A percentile compares a stretch with the other conserved stretches of the same genome.
Evolutionary conservation across 202 grass and related monocot species (phyloP).

Genomic region (Setaria italica): DNA sequence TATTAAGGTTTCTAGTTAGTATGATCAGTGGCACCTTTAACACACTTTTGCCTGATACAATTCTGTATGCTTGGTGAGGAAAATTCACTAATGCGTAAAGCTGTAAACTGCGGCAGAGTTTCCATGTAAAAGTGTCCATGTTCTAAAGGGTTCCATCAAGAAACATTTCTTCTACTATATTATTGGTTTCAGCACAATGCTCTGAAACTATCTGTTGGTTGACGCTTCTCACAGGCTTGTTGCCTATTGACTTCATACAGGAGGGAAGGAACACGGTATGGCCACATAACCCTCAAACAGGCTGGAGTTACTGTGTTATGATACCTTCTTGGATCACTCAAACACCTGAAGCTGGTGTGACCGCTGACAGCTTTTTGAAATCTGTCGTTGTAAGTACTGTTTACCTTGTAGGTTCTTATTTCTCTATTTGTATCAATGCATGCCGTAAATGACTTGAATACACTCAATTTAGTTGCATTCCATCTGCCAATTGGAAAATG

Average conservation of each 20-base stretch:
- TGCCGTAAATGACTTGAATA: not conserved
- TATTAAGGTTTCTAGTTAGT: not conserved
- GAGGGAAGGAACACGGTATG: conserved; percentile 90
- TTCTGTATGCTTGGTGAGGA: conserved; percentile 15
- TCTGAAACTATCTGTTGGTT: not conserved
- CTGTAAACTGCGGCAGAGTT: not conserved
- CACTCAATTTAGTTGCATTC: conserved; percentile 2
- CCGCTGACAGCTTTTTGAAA: conserved; percentile 87
- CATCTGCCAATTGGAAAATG: not conserved
- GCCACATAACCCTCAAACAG: conserved; percentile 96
- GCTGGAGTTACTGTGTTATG: conserved; percentile 97
- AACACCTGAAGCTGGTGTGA: conserved; percentile 73
- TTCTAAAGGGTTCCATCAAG: conserved; percentile 1
- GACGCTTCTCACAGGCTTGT: not conserved
- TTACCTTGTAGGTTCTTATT: conserved; percentile 50
- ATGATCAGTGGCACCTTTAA: not conserved
- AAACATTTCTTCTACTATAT: not conserved
- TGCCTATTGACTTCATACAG: conserved; percentile 48
- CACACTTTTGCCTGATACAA: not conserved
- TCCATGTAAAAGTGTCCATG: not conserved
- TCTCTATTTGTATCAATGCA: not conserved
- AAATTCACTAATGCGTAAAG: conserved; percentile 1
- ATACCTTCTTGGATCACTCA: conserved; percentile 91
- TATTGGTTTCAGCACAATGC: not conserved
- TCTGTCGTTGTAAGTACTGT: conserved; percentile 82